These are phyloP conservation scores for Fusarium pseudonygamai DNA, from an alignment of 2,329 filamentous ascomycete species.

Conservation along the genomic window DNA sequence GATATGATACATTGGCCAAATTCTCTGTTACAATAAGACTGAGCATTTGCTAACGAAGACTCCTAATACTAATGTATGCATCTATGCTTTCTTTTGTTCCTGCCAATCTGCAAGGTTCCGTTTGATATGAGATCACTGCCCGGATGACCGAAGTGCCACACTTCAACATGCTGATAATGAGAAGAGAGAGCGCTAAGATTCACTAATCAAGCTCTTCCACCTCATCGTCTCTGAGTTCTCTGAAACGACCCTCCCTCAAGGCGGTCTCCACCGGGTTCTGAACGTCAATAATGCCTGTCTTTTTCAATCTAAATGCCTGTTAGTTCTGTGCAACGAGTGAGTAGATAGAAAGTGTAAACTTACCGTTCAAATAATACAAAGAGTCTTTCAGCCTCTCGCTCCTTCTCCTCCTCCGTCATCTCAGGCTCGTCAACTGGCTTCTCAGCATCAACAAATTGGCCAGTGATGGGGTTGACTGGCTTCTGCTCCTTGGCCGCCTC, in stretches of 20 bases:
- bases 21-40: background rate
- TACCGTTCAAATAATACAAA: conserved; percentile 92
- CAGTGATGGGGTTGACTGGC: conserved; percentile 84
- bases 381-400: conserved; percentile 86
- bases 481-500: conserved; percentile 46
- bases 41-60: background rate
- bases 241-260: conserved; percentile 73
- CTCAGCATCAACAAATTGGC: conserved; percentile 79
- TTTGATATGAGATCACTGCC: background rate
- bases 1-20: background rate
- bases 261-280: conserved; percentile 82
- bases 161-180: background rate
- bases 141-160: background rate
- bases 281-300: conserved; percentile 79
- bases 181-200: background rate
- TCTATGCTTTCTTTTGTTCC: conserved; percentile 9
- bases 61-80: background rate
- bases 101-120: background rate
- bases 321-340: conserved; percentile 10
- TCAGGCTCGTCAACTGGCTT: conserved; percentile 66
- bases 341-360: conserved; percentile 16
- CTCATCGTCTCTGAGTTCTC: conserved; percentile 70
- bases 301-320: conserved; percentile 62
- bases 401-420: conserved; percentile 93
- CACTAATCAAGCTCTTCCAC: conserved; percentile 54